Base-by-base conservation (phyloP, 495 filamentous ascomycete species). In the Hypoxylon fragiforme region DNA sequence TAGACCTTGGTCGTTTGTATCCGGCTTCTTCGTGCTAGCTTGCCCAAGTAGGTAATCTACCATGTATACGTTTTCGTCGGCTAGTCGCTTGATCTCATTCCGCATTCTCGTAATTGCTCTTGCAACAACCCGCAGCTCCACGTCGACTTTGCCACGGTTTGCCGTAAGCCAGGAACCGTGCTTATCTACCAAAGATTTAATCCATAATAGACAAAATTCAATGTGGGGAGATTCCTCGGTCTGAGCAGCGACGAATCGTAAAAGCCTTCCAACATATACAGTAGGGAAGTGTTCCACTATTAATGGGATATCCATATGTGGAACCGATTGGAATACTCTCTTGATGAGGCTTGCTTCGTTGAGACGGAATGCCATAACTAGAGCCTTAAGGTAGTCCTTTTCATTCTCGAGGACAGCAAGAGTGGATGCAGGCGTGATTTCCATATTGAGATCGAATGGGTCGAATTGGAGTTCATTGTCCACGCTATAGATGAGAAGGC, bases 341-440 rank as follows among this genome's bases (percentile, higher is more conserved):
- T 85, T 85, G 41, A 96, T 81, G 18, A 97, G 76, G 40, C 81
- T 79, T 2, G 78, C 76, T 62, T 92, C 85, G 72, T 95, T 96
- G 31, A 98, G 81, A 0, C 94, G 88, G 78, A 98, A 97, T 0
- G 92, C 89, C 92, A 97, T 97, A 49, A 96, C 86, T 2, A 98
- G 75, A 1, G 94, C 94, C 71, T 91, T 95, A 26, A 97, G 78
- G 72, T 86, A 96, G 31, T 95, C 89, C 58, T 80, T 80, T 43
- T 92, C 83, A 35, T 85, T 78, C 34, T 78, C 67, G n/a, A 97
- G 77, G 7, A 88, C 85, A 7, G 82, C 77, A 1, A 96, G 73
- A 2, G 90, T 96, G 22, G 79, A 87, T 1, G 85, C 84, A 0
- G 91, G 91, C 3, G 94, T 98, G 52, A 97, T 87, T 34, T 87